Conservation (phyloP, 352 stramenopile genomes). For the Phytophthora melonis region DNA sequence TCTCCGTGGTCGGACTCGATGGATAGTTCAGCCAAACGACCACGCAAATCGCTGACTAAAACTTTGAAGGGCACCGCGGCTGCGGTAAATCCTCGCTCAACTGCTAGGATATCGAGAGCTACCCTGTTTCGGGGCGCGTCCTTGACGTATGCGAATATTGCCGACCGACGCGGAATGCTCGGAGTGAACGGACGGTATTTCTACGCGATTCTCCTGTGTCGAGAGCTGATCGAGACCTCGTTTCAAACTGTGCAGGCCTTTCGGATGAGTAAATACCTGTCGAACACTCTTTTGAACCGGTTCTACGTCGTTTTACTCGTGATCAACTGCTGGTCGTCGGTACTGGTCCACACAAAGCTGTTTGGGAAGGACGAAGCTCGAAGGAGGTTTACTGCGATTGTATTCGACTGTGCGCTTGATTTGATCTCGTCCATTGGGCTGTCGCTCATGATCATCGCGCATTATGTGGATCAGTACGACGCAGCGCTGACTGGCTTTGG, state of each 20-base stretch:
- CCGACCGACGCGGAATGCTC: slow-evolving; percentile 1
- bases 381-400: slow-evolving; percentile 9
- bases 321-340: slow-evolving; percentile 29
- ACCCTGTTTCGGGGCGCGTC: not conserved
- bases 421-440: slow-evolving; percentile 30
- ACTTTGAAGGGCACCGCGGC: not conserved
- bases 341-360: slow-evolving; percentile 9
- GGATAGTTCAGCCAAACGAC: not conserved
- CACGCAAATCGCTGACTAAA: not conserved
- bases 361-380: slow-evolving; percentile 18
- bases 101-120: not conserved
- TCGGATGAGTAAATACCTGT: slow-evolving; percentile 30
- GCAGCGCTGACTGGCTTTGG: not conserved
- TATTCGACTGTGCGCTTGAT: slow-evolving; percentile 27
- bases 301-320: slow-evolving; percentile 38
- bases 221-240: slow-evolving; percentile 24
- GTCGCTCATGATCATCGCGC: slow-evolving; percentile 12
- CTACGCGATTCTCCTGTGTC: slow-evolving; percentile 20
- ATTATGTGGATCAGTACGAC: slow-evolving; percentile 19
- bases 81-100: not conserved
- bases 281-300: slow-evolving; percentile 30
- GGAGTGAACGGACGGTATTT: slow-evolving; percentile 26
- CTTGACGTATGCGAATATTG: slow-evolving; percentile 1
- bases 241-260: slow-evolving; percentile 31
- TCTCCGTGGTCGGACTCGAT: not conserved